A percentile compares a stretch with the other conserved stretches of the same genome.
These are phyloP conservation scores for Aphanomyces astaci DNA, from an alignment of 352 stramenopile genomes.

Conservation along the genomic window DNA sequence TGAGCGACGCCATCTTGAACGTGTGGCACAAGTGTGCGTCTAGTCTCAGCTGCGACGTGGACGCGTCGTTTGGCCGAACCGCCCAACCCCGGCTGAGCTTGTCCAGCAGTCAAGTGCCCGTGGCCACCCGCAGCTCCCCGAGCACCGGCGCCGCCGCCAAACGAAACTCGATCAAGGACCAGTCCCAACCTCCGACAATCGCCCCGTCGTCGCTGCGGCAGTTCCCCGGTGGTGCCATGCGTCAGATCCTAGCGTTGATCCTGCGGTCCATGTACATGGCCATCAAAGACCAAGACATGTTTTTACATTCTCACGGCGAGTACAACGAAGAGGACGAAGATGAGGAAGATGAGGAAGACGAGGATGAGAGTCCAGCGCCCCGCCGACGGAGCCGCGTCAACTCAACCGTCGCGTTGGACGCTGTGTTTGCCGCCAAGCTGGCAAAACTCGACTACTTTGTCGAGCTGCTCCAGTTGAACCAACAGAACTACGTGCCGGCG, in stretches of 20 bases:
- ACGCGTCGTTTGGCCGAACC: constrained; percentile 65
- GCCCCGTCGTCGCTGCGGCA: constrained; percentile 31
- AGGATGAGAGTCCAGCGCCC: not conserved
- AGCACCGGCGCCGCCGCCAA: not conserved
- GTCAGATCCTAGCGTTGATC: constrained; percentile 68
- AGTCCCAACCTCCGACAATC: constrained; percentile 18
- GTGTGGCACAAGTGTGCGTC: constrained; percentile 78
- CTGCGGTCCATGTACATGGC: constrained; percentile 67
- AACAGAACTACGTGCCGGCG: constrained; percentile 50
- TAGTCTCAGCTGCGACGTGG: constrained; percentile 57
- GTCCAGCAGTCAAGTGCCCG: not conserved
- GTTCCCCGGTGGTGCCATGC: constrained; percentile 72
- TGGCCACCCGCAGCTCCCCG: not conserved
- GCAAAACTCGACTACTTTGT: constrained; percentile 84
- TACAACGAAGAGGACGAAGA: constrained; percentile 32
- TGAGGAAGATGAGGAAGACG: not conserved
- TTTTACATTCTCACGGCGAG: constrained; percentile 25
- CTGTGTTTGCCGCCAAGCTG: constrained; percentile 58
- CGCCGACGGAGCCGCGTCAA: constrained; percentile 20
- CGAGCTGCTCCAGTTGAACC: constrained; percentile 63
- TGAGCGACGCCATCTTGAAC: constrained; percentile 62
- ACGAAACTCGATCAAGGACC: constrained; percentile 17
- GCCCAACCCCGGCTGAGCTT: constrained; percentile 27
- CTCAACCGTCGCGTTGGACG: constrained; percentile 13
- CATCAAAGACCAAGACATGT: constrained; percentile 6